Evolutionary conservation across 441 rosid genomes (phyloP).

Genomic region (Syzygium malaccense): DNA sequence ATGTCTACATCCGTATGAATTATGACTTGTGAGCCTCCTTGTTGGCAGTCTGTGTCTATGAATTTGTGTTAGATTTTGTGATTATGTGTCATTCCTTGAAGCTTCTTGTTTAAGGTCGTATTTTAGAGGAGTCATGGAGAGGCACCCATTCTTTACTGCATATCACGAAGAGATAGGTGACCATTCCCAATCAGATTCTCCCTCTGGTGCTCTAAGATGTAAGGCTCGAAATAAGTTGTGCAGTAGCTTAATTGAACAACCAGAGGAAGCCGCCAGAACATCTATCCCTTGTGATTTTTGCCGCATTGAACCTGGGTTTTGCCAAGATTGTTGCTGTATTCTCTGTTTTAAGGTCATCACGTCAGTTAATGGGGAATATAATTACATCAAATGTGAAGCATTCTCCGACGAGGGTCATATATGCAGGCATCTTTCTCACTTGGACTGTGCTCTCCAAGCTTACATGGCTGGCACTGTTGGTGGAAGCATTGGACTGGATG

Average conservation of each 20-base stretch:
- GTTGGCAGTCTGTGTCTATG: no score
- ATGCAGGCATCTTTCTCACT: slow-evolving; percentile 85
- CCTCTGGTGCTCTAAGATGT: slow-evolving; percentile 37
- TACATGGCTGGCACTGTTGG: slow-evolving; percentile 91
- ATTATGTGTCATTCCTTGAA: no score
- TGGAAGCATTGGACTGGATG: slow-evolving; percentile 85
- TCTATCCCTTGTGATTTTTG: slow-evolving; percentile 74
- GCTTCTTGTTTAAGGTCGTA: no score
- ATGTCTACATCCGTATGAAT: no score
- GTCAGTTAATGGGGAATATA: slow-evolving; percentile 48
- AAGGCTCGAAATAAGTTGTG: slow-evolving; percentile 73
- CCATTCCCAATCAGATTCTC: slow-evolving; percentile 19
- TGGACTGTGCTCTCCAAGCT: slow-evolving; percentile 70
- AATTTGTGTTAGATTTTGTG: no score
- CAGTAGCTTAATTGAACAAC: slow-evolving; percentile 19
- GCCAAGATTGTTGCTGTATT: slow-evolving; percentile 80
- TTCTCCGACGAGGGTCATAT: slow-evolving; percentile 31
- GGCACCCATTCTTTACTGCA: slow-evolving; percentile 8
- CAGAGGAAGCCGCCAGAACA: slow-evolving; percentile 18
- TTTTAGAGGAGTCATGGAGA: no score
- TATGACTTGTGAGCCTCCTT: no score
- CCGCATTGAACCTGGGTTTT: slow-evolving; percentile 65
- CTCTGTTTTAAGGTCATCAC: slow-evolving; percentile 61
- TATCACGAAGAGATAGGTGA: slow-evolving; percentile 32
- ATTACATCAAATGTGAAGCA: slow-evolving; percentile 70